phyloP scores from a whole-genome alignment of 257 asterid species.

The Nicotiana otophora region DNA sequence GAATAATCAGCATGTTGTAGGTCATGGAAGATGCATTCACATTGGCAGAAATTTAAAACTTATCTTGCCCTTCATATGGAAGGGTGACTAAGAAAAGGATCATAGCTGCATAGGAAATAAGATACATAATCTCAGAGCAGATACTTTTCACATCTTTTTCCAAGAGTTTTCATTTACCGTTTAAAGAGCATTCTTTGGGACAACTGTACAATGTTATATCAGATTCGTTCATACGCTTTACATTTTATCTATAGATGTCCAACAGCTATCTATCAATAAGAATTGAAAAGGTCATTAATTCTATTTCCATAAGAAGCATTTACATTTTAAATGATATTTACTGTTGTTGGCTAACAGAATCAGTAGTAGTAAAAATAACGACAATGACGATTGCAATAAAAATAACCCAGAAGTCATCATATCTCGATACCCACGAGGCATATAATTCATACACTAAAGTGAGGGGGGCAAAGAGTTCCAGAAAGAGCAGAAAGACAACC shows the following conservation, averaged over 20 bases:
- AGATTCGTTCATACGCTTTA: not conserved
- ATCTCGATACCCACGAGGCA: not conserved
- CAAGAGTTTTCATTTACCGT: not conserved
- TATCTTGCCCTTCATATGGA: not conserved
- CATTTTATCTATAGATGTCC: not conserved
- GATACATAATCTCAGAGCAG: not conserved
- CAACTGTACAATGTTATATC: not conserved
- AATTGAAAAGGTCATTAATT: not conserved
- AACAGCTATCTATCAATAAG: not conserved
- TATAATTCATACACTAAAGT: not conserved
- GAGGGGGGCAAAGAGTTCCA: not conserved
- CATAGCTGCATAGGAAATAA: not conserved
- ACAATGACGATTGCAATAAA: not conserved
- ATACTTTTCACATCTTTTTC: not conserved
- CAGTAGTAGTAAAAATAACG: not conserved
- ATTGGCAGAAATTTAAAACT: not conserved
- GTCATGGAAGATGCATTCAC: not conserved
- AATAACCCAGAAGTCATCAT: not conserved
- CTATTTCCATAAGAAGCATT: not conserved
- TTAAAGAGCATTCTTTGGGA: not conserved
- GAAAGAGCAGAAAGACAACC: not conserved
- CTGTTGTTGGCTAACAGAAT: not conserved
- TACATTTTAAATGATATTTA: not conserved
- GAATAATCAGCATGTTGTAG: not conserved
- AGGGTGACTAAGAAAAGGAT: not conserved